These are phyloP conservation scores for Fusarium ramigenum DNA, from an alignment of 2,329 filamentous ascomycete genomes.

Conservation along the genomic window DNA sequence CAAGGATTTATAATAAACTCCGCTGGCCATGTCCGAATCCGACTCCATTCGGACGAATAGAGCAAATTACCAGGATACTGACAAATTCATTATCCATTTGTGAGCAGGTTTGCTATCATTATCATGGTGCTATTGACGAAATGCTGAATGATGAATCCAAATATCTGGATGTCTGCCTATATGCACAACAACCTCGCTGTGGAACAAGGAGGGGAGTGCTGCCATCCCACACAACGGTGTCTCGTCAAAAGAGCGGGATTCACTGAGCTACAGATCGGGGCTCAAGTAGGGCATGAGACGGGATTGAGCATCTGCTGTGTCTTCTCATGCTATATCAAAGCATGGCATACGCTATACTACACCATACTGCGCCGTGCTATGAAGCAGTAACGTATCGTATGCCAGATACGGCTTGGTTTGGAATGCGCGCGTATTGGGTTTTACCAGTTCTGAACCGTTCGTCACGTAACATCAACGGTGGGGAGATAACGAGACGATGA, in stretches of 20 bases:
- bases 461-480: conserved; percentile 38
- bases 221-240: conserved; percentile 23
- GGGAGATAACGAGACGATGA: conserved; percentile 28
- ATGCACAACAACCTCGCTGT: conserved; percentile 24
- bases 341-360: not conserved
- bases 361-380: not conserved
- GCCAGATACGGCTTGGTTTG: conserved; percentile 16
- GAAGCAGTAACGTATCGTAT: conserved; percentile 20
- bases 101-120: conserved; percentile 2
- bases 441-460: conserved; percentile 2
- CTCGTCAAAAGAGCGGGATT: conserved; percentile 38
- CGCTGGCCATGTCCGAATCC: conserved; percentile 28
- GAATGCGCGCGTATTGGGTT: conserved; percentile 26
- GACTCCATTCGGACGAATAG: not conserved
- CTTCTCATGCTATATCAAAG: not conserved
- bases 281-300: conserved; percentile 6
- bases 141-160: not conserved
- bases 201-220: conserved; percentile 31
- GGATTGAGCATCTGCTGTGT: not conserved
- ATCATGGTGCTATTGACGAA: not conserved
- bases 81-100: conserved; percentile 1
- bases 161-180: conserved; percentile 17
- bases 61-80: not conserved
- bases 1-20: conserved; percentile 26
- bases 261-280: conserved; percentile 17